Evolutionary conservation across 257 asterid genomes (phyloP), one percentile per base, ranked within the genome.

Genomic region (Solanum boliviense): DNA sequence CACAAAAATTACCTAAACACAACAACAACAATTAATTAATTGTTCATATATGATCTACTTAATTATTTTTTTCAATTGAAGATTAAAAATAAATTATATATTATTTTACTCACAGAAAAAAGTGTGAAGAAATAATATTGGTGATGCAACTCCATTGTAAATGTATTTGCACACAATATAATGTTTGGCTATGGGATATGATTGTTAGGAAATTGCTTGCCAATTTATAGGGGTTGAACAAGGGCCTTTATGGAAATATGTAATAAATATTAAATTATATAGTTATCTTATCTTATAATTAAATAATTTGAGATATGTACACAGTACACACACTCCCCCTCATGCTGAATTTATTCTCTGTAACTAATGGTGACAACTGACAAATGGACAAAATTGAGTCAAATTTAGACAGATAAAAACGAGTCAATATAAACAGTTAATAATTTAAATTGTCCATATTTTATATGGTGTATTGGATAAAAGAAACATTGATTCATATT

Each of bases 31-130:
- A 32, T 68, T 27, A 65, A 67, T 68, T 27, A 65, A 67, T 67
- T 25, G 9, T 65, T 27, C 36, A 27, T 29, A 29, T 5, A 70
- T 13, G 0, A 70, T 3, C 41, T 16, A 15, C 27, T 31, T 72
- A 15, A 29, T 70, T 70, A 29, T 1, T 12, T 12, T 31, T 70
- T 29, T 36, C 25, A 34, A 72, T 31, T 32, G 27, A 72, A 72
- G 13, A 18, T 18, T 7, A 58, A 72, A 11, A 32, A 16, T 16
- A 6, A 7, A 3, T 48, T 0, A 29, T 25, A 67, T 67, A 12
- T 65, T 72, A 72, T 23, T 25, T 3, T 31, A 92, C 95, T 93
- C 87, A 93, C 97, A 34, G 90, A 90, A 72, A 94, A 91, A 88
- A 91, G 82, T 44, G 91, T 90, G n/a, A 93, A 56, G 74, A 90